These are phyloP conservation scores for Leptodermis oblonga DNA, from an alignment of 257 asterid genomes.

Conservation along the genomic window DNA sequence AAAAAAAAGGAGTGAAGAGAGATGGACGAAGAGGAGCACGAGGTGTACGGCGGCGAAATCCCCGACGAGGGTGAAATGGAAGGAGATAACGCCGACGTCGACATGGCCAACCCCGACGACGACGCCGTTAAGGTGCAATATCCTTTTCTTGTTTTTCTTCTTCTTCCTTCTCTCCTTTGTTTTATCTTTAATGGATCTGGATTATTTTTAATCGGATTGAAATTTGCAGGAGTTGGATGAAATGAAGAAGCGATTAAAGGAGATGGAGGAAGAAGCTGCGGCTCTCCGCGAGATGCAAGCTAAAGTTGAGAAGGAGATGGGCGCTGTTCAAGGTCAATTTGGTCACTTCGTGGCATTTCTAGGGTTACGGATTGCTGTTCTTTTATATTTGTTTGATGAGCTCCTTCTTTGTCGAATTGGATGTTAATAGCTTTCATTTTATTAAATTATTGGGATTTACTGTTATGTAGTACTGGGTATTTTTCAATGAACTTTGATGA, in stretches of 20 bases:
- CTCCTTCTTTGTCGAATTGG: neutral
- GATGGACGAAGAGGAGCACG: conserved; percentile 53
- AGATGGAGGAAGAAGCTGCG: conserved; percentile 47
- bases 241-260: conserved; percentile 51
- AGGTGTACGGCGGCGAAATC: conserved; percentile 47
- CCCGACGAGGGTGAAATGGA: conserved; percentile 47
- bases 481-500: neutral
- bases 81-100: conserved; percentile 35
- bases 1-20: neutral
- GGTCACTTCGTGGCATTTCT: neutral
- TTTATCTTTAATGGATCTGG: conserved; percentile 17
- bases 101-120: conserved; percentile 39
- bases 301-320: conserved; percentile 48
- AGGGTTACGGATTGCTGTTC: neutral
- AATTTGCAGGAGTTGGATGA: conserved; percentile 38
- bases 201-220: neutral
- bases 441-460: neutral
- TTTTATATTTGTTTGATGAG: neutral
- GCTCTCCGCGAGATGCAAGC: conserved; percentile 53
- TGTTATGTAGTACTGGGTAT: neutral
- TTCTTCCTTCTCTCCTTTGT: neutral
- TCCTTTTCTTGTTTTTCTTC: no score
- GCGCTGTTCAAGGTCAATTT: conserved; percentile 38
- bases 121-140: conserved; percentile 34
- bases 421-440: neutral